Percentiles rank a stretch among this genome's conserved stretches.
Evolutionary conservation across 1,139 yeast genomes (phyloP).

Genomic region (Saccharomyces hybrid): DNA sequence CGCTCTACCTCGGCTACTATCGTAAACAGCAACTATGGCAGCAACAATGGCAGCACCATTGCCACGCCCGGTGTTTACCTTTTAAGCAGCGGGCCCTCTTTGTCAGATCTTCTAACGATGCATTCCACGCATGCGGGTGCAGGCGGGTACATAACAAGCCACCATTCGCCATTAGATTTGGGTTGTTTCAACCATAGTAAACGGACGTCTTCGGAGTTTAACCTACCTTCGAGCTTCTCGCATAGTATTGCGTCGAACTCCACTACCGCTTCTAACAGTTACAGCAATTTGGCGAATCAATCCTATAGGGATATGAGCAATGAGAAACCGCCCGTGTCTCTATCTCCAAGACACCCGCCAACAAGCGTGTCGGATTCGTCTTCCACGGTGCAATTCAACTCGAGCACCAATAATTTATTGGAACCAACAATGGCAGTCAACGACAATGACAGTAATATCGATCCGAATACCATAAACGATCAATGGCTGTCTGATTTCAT

Average conservation of each 20-base stretch:
- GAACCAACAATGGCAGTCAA: neutral
- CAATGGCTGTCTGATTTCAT: slow-evolving; percentile 66
- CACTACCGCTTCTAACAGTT: neutral
- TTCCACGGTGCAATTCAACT: neutral
- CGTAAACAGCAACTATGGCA: slow-evolving; percentile 17
- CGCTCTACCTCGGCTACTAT: slow-evolving; percentile 12
- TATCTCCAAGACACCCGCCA: neutral
- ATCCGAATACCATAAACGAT: slow-evolving; percentile 23
- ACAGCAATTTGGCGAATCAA: neutral
- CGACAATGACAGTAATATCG: neutral
- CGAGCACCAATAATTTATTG: neutral
- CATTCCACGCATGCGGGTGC: neutral
- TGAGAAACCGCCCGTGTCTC: neutral
- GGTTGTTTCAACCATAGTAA: neutral
- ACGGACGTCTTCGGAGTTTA: neutral
- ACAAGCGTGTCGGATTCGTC: neutral
- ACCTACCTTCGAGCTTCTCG: neutral
- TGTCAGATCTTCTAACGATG: neutral
- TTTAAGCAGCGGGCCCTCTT: neutral
- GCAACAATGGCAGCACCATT: slow-evolving; percentile 30
- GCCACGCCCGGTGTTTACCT: neutral
- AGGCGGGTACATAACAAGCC: neutral
- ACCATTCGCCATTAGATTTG: neutral
- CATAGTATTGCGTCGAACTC: neutral
- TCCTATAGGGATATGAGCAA: neutral